A percentile compares a stretch with the other conserved stretches of the same genome.
Conservation (phyloP, 495 filamentous ascomycete species). For the Letharia lupina region DNA sequence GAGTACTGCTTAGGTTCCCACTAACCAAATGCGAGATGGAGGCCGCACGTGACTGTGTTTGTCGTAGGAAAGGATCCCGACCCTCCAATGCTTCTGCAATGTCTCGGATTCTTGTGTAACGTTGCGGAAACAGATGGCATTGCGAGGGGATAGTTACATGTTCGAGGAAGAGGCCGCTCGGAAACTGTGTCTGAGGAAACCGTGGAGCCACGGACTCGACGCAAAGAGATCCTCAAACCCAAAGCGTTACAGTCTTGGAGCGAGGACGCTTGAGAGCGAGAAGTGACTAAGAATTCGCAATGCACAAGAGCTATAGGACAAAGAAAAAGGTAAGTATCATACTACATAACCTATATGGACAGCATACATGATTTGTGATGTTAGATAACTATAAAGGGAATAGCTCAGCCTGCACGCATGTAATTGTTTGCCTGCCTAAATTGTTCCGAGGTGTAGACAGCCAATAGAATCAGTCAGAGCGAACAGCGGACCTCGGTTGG, state of each 20-base stretch:
- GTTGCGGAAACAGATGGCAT: background rate
- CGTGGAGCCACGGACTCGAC: background rate
- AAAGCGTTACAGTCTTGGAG: background rate
- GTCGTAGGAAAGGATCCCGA: background rate
- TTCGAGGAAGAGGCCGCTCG: background rate
- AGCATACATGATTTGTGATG: background rate
- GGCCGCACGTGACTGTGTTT: background rate
- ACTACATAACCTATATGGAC: background rate
- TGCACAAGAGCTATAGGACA: background rate
- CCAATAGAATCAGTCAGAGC: slow-evolving; percentile 9
- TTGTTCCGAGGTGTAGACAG: background rate
- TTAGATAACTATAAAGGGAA: background rate
- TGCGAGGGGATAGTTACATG: background rate
- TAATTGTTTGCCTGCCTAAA: slow-evolving; percentile 7
- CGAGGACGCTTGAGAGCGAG: background rate
- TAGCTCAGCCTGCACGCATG: background rate
- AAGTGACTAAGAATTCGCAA: background rate
- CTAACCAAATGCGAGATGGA: slow-evolving; percentile 1
- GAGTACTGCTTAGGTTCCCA: background rate
- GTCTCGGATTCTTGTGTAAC: background rate
- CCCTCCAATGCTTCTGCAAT: background rate
- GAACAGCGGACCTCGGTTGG: slow-evolving; percentile 5
- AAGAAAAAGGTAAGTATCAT: slow-evolving; percentile 2
- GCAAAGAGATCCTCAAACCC: background rate
- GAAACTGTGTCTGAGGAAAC: background rate